phyloP scores from a whole-genome alignment of 495 filamentous ascomycete species.

The Penicillium ochrochloron region DNA sequence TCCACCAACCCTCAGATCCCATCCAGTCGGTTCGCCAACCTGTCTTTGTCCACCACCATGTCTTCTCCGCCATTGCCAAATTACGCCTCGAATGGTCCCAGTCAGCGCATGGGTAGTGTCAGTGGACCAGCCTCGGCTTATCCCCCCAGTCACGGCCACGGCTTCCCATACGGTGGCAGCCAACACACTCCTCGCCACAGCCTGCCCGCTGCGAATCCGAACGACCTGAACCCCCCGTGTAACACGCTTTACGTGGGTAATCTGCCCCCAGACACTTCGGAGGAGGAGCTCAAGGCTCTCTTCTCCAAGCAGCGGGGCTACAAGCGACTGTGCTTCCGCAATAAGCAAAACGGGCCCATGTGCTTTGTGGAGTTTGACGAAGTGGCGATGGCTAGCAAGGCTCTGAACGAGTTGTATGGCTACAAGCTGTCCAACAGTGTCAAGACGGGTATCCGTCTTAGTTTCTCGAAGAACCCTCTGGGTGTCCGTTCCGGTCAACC shows the following conservation, averaged over 20 bases:
- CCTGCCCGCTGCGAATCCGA: conserved; percentile 89
- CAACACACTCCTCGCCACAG: conserved; percentile 69
- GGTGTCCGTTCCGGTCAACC: conserved; percentile 84
- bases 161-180: conserved; percentile 57
- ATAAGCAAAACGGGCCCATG: conserved; percentile 98
- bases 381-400: conserved; percentile 89
- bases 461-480: conserved; percentile 97
- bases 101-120: conserved; percentile 44
- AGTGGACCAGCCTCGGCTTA: conserved; percentile 62
- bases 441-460: conserved; percentile 96
- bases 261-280: conserved; percentile 88
- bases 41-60: conserved; percentile 72
- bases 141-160: conserved; percentile 59
- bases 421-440: conserved; percentile 87
- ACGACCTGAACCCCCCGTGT: conserved; percentile 96
- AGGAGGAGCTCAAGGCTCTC: conserved; percentile 94
- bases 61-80: conserved; percentile 56
- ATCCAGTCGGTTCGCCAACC: conserved; percentile 67
- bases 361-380: conserved; percentile 99
- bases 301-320: conserved; percentile 96
- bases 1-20: conserved; percentile 78
- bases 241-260: conserved; percentile 99
- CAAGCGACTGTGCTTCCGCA: conserved; percentile 95
- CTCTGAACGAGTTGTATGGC: conserved; percentile 90
- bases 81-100: conserved; percentile 44